Conservation (phyloP, 169 alveolate genomes). For the Cytauxzoon felis region DNA sequence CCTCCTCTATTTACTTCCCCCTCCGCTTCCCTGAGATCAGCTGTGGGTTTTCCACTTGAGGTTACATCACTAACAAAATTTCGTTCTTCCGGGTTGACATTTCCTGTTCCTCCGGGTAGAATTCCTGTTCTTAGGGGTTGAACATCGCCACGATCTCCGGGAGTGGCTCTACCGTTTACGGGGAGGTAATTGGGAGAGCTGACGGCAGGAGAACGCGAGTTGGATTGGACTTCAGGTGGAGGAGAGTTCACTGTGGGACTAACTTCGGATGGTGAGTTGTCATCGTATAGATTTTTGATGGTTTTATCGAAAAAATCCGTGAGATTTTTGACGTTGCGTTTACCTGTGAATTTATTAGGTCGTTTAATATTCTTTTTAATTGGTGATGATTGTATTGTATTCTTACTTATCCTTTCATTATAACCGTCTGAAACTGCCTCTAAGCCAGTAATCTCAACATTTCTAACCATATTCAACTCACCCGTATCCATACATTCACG, state of each 20-base stretch:
- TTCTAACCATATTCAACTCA: neutral
- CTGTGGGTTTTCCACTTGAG: too few species aligned
- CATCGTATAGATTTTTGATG: neutral
- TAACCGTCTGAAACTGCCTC: neutral
- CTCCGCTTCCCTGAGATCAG: too few species aligned
- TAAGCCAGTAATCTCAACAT: neutral
- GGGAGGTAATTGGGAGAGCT: too few species aligned
- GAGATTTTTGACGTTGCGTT: slow-evolving; percentile 25
- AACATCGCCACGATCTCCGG: neutral
- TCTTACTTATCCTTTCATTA: neutral
- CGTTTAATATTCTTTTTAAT: neutral
- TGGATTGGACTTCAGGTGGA: neutral
- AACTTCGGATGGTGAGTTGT: neutral
- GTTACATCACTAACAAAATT: too few species aligned
- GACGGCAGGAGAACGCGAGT: too few species aligned
- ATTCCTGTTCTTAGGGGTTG: neutral
- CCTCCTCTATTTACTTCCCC: too few species aligned
- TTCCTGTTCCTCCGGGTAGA: too few species aligned
- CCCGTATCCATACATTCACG: neutral
- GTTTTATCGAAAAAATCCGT: slow-evolving; percentile 18
- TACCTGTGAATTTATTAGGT: slow-evolving; percentile 13
- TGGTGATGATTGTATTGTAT: neutral
- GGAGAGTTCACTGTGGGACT: neutral
- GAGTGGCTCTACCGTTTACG: neutral
- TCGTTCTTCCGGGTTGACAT: too few species aligned